Percentiles rank a stretch among this genome's conserved stretches.
Evolutionary conservation across 345 rosid genomes (phyloP).

Genomic region (Populus euphratica): DNA sequence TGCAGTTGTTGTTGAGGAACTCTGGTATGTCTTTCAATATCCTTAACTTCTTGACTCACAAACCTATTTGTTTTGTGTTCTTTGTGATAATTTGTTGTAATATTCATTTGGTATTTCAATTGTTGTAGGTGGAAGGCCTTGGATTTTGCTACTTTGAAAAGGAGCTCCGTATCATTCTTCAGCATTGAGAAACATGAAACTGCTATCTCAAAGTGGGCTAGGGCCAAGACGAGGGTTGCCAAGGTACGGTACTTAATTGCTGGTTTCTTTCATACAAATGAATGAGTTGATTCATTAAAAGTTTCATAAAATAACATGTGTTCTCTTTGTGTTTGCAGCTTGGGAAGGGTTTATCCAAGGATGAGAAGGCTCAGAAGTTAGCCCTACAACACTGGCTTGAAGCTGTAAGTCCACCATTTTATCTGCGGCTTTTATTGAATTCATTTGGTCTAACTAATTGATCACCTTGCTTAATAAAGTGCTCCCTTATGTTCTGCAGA

Average conservation of each 20-base stretch:
- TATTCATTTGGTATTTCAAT: not conserved
- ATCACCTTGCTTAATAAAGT: not conserved
- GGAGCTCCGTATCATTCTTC: constrained; percentile 54
- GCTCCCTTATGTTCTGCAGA: constrained; percentile 32
- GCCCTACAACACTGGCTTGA: constrained; percentile 81
- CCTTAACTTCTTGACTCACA: not conserved
- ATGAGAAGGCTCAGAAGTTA: constrained; percentile 69
- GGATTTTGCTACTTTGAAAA: constrained; percentile 51
- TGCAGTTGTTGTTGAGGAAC: constrained; percentile 67
- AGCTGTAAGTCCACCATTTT: constrained; percentile 46
- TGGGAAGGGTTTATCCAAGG: constrained; percentile 64
- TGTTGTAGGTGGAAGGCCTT: constrained; percentile 61
- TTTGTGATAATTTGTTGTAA: not conserved
- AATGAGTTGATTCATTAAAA: not conserved
- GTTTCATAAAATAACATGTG: not conserved
- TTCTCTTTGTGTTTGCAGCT: constrained; percentile 32
- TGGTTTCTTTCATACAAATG: no score
- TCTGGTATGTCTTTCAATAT: constrained; percentile 46
- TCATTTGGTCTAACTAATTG: not conserved
- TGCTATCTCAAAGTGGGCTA: constrained; percentile 53
- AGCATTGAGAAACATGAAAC: constrained; percentile 55
- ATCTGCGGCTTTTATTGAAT: not conserved
- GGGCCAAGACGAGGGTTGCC: constrained; percentile 62
- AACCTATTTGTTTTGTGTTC: not conserved
- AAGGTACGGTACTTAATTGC: constrained; percentile 32